Percentiles rank a stretch among this genome's conserved stretches.
Evolutionary conservation across 805 yeast species (phyloP).

Genomic region (Saturnispora saitoi): DNA sequence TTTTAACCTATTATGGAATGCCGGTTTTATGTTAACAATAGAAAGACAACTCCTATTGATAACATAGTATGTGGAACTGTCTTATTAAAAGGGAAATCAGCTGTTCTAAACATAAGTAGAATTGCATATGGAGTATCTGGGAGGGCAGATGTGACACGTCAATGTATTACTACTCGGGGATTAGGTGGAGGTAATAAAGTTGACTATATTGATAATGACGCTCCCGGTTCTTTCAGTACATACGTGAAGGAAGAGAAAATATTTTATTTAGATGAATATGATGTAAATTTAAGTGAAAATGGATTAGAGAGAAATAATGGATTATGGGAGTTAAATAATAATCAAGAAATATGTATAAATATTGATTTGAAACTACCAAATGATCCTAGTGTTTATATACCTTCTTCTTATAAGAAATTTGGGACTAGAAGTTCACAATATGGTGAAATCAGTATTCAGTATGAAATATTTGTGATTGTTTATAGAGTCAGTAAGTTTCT

Average conservation of each 20-base stretch:
- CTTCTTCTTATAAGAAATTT: background rate
- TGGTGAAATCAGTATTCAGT: background rate
- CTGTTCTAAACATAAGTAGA: background rate
- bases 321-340: background rate
- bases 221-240: background rate
- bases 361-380: background rate
- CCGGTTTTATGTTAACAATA: background rate
- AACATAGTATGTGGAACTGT: background rate
- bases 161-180: background rate
- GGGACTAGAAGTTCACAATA: background rate
- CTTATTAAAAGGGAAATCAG: background rate
- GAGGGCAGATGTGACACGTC: background rate
- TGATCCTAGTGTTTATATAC: background rate
- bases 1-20: too few relatives aligned
- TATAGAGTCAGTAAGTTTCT: background rate
- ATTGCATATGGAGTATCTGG: background rate
- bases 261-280: background rate
- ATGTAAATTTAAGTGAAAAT: background rate
- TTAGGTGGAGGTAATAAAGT: background rate
- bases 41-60: background rate
- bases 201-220: background rate
- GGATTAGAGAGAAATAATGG: background rate
- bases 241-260: background rate
- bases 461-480: background rate
- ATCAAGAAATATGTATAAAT: background rate